Evolutionary conservation across 2,329 filamentous ascomycete species (phyloP).

Genomic region (Corinectria fuckeliana): DNA sequence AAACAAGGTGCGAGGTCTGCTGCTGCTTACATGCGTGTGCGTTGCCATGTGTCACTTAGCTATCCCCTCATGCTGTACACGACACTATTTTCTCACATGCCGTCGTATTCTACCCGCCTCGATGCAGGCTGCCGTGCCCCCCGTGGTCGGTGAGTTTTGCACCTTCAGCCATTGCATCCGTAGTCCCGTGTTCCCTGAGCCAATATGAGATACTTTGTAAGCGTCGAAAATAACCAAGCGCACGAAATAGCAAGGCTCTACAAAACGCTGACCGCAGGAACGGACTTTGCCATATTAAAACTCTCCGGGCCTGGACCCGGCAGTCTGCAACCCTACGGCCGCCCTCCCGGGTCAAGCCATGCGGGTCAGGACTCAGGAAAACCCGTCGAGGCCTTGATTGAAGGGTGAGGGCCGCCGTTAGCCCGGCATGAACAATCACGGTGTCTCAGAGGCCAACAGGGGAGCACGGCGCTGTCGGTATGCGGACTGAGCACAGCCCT

Average conservation of each 20-base stretch:
- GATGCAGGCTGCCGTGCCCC: neutral
- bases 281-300: slow-evolving; percentile 15
- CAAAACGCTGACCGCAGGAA: slow-evolving; percentile 21
- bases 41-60: neutral
- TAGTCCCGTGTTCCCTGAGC: slow-evolving; percentile 16
- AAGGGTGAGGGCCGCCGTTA: slow-evolving; percentile 11
- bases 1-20: neutral
- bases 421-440: neutral
- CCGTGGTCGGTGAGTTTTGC: neutral
- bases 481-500: neutral
- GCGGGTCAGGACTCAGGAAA: neutral
- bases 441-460: neutral
- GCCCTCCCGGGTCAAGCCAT: neutral
- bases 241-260: no score
- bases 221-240: neutral
- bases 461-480: slow-evolving; percentile 5
- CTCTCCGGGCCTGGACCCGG: slow-evolving; percentile 3
- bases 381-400: neutral
- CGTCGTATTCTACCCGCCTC: slow-evolving; percentile 6
- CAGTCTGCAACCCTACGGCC: slow-evolving; percentile 1
- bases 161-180: neutral
- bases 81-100: neutral
- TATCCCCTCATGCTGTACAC: neutral
- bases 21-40: neutral
- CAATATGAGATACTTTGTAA: slow-evolving; percentile 2